These are phyloP conservation scores for Alliaria petiolata DNA, from an alignment of 345 rosid genomes.

Conservation along the genomic window DNA sequence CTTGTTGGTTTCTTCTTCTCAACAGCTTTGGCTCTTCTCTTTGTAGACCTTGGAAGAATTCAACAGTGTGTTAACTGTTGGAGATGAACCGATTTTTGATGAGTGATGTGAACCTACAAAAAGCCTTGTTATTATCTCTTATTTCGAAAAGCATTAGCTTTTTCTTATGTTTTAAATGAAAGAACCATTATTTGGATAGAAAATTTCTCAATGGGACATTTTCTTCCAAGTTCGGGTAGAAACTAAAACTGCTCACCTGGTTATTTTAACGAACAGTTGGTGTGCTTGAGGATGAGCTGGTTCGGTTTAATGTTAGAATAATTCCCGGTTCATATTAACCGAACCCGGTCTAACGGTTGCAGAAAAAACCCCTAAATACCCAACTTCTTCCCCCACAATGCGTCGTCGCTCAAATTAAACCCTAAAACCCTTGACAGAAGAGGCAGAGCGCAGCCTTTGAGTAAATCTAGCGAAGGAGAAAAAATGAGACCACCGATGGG, in stretches of 20 bases:
- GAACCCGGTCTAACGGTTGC: constrained; percentile 8
- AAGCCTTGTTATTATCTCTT: not conserved
- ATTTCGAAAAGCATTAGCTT: not conserved
- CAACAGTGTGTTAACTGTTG: not conserved
- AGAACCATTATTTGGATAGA: not conserved
- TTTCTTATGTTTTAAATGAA: not conserved
- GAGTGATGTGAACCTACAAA: not conserved
- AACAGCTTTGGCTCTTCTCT: not conserved
- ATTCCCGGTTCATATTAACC: not conserved
- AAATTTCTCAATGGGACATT: not conserved
- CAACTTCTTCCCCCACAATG: not conserved
- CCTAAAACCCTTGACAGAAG: constrained; percentile 26
- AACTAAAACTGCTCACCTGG: not conserved
- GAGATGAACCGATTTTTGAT: not conserved
- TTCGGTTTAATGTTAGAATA: not conserved
- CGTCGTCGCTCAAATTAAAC: constrained; percentile 21
- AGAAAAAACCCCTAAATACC: constrained; percentile 38
- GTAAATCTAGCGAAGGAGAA: not conserved
- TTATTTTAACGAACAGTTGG: not conserved
- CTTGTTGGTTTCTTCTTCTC: not conserved
- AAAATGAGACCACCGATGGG: constrained; percentile 67
- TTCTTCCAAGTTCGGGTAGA: not conserved
- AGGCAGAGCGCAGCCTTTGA: not conserved
- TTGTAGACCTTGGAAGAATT: not conserved
- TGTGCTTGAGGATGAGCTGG: not conserved